These are phyloP conservation scores for Globisporangium mamillatum DNA, from an alignment of 352 stramenopile species.

Conservation along the genomic window DNA sequence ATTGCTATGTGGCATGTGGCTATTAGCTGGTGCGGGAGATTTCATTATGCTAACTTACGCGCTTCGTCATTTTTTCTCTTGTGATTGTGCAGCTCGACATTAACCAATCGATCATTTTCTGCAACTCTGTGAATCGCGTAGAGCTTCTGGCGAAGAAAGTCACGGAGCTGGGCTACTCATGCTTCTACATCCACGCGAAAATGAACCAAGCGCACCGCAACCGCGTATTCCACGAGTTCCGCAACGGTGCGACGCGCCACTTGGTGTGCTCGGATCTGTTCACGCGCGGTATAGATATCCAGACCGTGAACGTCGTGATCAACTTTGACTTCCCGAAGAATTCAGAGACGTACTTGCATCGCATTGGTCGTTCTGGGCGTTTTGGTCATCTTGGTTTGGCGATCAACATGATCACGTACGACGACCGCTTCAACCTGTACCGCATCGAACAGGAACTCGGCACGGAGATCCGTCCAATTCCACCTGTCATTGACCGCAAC, in stretches of 20 bases:
- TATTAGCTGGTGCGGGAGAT: neutral
- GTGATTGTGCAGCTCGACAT: slow-evolving; percentile 88
- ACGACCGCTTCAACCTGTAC: slow-evolving; percentile 98
- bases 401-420: slow-evolving; percentile 99
- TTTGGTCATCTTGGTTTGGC: slow-evolving; percentile 99
- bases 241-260: slow-evolving; percentile 96
- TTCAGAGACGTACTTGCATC: slow-evolving; percentile 99
- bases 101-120: slow-evolving; percentile 99
- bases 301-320: slow-evolving; percentile 99
- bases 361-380: slow-evolving; percentile 97
- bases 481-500: slow-evolving; percentile 97
- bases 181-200: slow-evolving; percentile 99
- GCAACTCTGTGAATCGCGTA: slow-evolving; percentile 99
- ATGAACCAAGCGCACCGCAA: slow-evolving; percentile 99
- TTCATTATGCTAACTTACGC: neutral
- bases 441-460: slow-evolving; percentile 98
- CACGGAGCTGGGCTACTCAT: slow-evolving; percentile 98
- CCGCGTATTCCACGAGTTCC: slow-evolving; percentile 99
- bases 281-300: slow-evolving; percentile 99
- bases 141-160: slow-evolving; percentile 99
- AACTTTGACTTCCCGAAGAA: slow-evolving; percentile 99
- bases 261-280: slow-evolving; percentile 99
- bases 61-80: slow-evolving; percentile 20
- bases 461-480: slow-evolving; percentile 99
- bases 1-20: neutral